These are phyloP conservation scores for Tolypocladium inflatum DNA, from an alignment of 2,329 filamentous ascomycete species.

Conservation along the genomic window DNA sequence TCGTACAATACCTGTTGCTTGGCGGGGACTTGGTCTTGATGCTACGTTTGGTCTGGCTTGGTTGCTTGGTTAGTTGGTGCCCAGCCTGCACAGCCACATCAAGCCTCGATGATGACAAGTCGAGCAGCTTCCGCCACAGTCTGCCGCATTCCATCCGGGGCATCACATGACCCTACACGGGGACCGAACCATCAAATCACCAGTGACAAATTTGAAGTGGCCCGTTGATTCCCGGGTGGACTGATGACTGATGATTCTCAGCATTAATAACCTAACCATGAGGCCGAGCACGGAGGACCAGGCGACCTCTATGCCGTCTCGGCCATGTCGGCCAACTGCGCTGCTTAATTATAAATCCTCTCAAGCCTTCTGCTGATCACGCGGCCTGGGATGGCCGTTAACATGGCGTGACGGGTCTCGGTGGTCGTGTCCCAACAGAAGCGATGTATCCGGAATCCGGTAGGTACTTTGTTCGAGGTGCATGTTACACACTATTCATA, in stretches of 20 bases:
- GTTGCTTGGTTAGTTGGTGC: background rate
- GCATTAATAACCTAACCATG: background rate
- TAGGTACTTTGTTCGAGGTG: background rate
- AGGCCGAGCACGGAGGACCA: background rate
- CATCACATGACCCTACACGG: constrained; percentile 14
- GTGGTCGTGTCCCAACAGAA: background rate
- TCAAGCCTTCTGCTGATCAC: background rate
- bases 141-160: constrained; percentile 6
- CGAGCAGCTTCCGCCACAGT: constrained; percentile 15
- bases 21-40: background rate
- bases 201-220: background rate
- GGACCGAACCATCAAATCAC: background rate
- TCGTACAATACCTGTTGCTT: background rate
- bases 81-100: constrained; percentile 13
- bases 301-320: background rate
- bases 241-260: background rate
- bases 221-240: background rate
- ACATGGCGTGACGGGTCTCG: background rate
- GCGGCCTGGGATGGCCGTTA: background rate
- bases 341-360: background rate
- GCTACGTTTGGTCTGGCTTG: background rate
- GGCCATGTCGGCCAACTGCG: background rate
- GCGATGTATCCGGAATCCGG: background rate
- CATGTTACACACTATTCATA: background rate
- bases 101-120: background rate